Evolutionary conservation across 768 basidiomycete genomes (phyloP), one percentile per base, ranked within the genome.

Genomic region (Sporobolomyces phaffii): DNA sequence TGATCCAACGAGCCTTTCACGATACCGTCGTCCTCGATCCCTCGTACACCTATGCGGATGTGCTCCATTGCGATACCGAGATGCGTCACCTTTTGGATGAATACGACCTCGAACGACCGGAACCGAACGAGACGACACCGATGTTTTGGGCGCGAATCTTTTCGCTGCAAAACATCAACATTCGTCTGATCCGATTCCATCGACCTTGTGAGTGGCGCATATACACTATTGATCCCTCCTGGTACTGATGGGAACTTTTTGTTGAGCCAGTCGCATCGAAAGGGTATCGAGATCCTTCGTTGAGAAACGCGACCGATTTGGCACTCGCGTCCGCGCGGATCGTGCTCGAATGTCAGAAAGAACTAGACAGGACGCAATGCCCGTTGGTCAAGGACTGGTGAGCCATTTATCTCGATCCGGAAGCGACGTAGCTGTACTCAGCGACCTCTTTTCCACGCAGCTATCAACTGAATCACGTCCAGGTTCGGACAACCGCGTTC

Each of bases 331-430:
- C 56, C 18, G 67, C 67, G 1, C 28, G 67, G 18, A 40, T 51
- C 11, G 67, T 68, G 1, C 67, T 68, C 24, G 57, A 60, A 28
- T 54, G 44, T 14, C 61, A 68, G 56, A 60, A 63, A 44, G 61
- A 63, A 28, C 57, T 68, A 13, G 67, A 68, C 49, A 31, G 57
- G 44, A 68, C 67, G 4, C 36, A 47, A 28, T 50, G 49, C 1
- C 67, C 67, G 24, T 43, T 68, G 24, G 56, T 68, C 62, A 68
- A 68, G 43, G 61, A 68, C 36, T 63, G 60, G 63, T 65, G 47
- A 33, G 56, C 26, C 20, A 8, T 28, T 8, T 36, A 17, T 13
- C n/a, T 24, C 20, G 33, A 18, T 5, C 6, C 18, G 7, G n/a
- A n/a, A n/a, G n/a, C n/a, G n/a, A n/a, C n/a, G n/a, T n/a, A n/a